phyloP scores from a whole-genome alignment of 306 rosid genomes.

The Trifolium subterraneum region DNA sequence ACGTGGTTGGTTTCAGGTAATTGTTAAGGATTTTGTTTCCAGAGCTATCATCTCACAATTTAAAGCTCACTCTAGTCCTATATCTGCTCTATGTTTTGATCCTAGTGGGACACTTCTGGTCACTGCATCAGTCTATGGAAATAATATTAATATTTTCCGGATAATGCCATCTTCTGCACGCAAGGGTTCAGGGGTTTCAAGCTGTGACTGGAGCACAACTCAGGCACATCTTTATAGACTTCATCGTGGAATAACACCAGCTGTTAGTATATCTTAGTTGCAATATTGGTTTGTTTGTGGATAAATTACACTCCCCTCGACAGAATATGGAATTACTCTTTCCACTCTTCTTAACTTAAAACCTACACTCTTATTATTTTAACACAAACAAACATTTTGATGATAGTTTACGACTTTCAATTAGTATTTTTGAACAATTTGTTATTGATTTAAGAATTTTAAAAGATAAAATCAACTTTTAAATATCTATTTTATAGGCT shows the following conservation, averaged over 20 bases:
- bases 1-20: constrained; percentile 68
- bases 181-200: constrained; percentile 63
- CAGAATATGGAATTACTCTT: constrained; percentile 1
- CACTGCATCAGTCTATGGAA: constrained; percentile 87
- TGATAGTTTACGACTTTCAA: not conserved
- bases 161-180: constrained; percentile 71
- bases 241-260: constrained; percentile 93
- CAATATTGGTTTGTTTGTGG: constrained; percentile 1
- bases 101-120: constrained; percentile 93
- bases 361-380: not conserved
- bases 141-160: constrained; percentile 82
- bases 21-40: constrained; percentile 76
- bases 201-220: constrained; percentile 67
- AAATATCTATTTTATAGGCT: not conserved
- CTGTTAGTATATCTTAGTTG: constrained; percentile 67
- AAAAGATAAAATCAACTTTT: not conserved
- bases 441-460: constrained; percentile 2
- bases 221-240: constrained; percentile 89
- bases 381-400: not conserved
- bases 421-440: not conserved
- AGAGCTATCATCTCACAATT: constrained; percentile 75
- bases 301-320: not conserved
- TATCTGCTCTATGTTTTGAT: constrained; percentile 91
- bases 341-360: not conserved
- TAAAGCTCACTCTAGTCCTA: constrained; percentile 88